A percentile compares a stretch with the other conserved stretches of the same genome.
These are phyloP conservation scores for Boletus reticuloceps DNA, from an alignment of 768 basidiomycete genomes.

Conservation along the genomic window DNA sequence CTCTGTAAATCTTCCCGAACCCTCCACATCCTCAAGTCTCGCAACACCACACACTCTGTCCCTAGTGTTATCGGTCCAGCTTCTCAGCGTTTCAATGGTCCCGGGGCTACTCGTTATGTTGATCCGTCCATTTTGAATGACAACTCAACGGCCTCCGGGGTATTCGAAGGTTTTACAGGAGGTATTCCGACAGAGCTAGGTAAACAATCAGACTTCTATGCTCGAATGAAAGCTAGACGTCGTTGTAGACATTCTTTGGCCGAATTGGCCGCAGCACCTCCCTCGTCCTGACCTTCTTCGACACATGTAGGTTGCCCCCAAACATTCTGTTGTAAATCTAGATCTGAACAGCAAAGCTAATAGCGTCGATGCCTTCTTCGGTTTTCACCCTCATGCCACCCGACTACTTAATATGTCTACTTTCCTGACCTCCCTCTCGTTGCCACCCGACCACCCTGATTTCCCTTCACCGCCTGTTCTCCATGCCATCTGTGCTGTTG, in stretches of 20 bases:
- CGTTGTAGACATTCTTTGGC: constrained; percentile 23
- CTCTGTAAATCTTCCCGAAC: not conserved
- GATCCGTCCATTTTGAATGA: not conserved
- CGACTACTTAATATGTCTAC: constrained; percentile 66
- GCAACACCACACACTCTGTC: not conserved
- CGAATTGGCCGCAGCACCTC: constrained; percentile 57
- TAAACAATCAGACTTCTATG: not conserved
- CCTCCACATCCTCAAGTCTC: not conserved
- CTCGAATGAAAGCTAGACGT: not conserved
- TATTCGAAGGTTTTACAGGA: not conserved
- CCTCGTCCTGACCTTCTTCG: constrained; percentile 61
- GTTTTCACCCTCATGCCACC: constrained; percentile 69
- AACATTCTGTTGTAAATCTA: not conserved
- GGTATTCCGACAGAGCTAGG: constrained; percentile 2
- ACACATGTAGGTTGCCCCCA: constrained; percentile 52
- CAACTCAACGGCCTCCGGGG: not conserved
- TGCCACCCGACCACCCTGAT: constrained; percentile 65
- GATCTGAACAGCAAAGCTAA: not conserved
- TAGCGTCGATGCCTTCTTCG: constrained; percentile 79
- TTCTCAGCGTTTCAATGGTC: not conserved
- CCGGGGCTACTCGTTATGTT: not conserved
- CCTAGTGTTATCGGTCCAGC: not conserved
- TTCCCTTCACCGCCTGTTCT: constrained; percentile 72
- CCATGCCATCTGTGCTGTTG: constrained; percentile 85
- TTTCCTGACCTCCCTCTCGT: constrained; percentile 61